A percentile compares a stretch with the other conserved stretches of the same genome.
Evolutionary conservation across 768 basidiomycete species (phyloP).

Genomic region (Lactarius hengduanensis): DNA sequence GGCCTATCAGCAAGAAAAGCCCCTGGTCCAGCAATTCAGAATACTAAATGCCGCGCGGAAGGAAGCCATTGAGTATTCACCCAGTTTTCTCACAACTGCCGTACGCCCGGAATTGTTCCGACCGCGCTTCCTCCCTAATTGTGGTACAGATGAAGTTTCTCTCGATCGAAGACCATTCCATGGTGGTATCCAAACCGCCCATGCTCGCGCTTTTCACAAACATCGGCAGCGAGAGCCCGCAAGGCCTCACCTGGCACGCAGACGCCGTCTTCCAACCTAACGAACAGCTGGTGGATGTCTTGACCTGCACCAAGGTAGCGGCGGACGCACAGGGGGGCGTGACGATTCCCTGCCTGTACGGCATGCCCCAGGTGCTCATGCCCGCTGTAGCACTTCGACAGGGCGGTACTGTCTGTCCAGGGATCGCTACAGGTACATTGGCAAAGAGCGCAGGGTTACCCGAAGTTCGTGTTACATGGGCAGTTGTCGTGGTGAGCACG

Average conservation of each 20-base stretch:
- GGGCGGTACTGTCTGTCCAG: constrained; percentile 30
- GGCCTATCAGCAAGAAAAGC: constrained; percentile 50
- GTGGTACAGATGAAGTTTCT: constrained; percentile 46
- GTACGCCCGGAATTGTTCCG: constrained; percentile 35
- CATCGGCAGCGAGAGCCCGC: constrained; percentile 42
- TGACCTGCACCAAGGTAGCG: constrained; percentile 45
- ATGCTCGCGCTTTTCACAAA: constrained; percentile 58
- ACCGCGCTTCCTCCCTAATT: background rate
- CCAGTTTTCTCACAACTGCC: constrained; percentile 46
- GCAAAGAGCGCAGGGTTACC: constrained; percentile 21
- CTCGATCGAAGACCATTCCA: constrained; percentile 39
- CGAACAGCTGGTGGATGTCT: constrained; percentile 50
- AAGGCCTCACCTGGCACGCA: constrained; percentile 42
- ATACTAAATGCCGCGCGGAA: constrained; percentile 55
- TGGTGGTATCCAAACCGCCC: constrained; percentile 55
- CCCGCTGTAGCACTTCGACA: constrained; percentile 34
- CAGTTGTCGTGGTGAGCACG: constrained; percentile 13
- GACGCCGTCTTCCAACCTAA: constrained; percentile 41
- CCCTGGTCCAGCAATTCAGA: constrained; percentile 47
- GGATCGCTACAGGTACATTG: constrained; percentile 24
- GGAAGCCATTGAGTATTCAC: constrained; percentile 44
- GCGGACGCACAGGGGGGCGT: constrained; percentile 45
- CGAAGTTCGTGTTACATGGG: constrained; percentile 20
- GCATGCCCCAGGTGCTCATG: constrained; percentile 48
- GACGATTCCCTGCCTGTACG: constrained; percentile 39